phyloP scores from a whole-genome alignment of 2,329 filamentous ascomycete genomes.

The Magnaporthiopsis poae region DNA sequence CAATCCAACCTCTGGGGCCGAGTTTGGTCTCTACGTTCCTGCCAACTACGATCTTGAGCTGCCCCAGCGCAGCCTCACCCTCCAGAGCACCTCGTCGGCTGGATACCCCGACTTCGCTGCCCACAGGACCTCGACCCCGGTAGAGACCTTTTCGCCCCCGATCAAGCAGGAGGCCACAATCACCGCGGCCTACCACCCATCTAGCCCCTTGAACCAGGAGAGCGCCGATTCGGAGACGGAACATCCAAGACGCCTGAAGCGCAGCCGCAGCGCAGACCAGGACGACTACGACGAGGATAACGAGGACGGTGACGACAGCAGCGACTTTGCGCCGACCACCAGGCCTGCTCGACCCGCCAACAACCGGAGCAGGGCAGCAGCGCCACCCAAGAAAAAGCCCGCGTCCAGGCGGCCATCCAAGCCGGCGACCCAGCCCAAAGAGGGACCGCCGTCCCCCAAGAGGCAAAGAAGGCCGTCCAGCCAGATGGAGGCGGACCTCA shows the following conservation, averaged over 20 bases:
- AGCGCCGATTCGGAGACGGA: too few species aligned
- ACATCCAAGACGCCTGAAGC: neutral
- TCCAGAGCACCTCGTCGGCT: slow-evolving; percentile 20
- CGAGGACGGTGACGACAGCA: neutral
- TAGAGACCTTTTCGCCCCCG: slow-evolving; percentile 14
- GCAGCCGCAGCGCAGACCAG: neutral
- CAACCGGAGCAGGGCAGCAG: too few species aligned
- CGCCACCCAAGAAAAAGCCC: too few species aligned
- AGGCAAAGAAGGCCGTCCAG: neutral
- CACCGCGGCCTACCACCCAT: neutral
- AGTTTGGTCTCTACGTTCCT: slow-evolving; percentile 21
- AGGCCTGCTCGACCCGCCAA: too few species aligned
- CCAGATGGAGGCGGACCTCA: neutral
- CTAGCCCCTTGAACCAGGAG: too few species aligned
- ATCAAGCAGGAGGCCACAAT: slow-evolving; percentile 13
- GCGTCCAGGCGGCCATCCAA: too few species aligned
- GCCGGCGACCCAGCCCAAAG: too few species aligned
- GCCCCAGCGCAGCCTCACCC: slow-evolving; percentile 20
- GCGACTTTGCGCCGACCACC: neutral
- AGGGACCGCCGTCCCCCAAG: neutral
- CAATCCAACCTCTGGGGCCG: slow-evolving; percentile 20
- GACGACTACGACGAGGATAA: slow-evolving; percentile 1
- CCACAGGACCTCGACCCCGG: slow-evolving; percentile 18
- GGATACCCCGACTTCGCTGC: slow-evolving; percentile 12
- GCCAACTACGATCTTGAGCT: slow-evolving; percentile 14